phyloP scores from a whole-genome alignment of 139 green algal genomes.

The Volvox africanus region DNA sequence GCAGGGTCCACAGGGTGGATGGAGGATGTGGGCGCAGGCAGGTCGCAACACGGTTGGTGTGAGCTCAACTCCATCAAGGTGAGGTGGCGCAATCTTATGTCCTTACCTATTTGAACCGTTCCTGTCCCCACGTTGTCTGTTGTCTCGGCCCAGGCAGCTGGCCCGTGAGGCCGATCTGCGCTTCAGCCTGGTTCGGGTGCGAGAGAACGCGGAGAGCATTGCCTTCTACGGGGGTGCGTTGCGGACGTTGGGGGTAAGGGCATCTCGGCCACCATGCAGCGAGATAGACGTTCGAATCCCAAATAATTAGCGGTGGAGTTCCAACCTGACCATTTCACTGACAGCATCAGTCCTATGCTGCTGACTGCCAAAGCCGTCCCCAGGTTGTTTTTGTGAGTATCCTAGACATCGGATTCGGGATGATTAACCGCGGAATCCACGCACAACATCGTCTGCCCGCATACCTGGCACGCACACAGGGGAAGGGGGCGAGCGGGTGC shows the following conservation, averaged over 20 bases:
- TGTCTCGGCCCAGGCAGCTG: conserved; percentile 54
- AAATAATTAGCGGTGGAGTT: too few species aligned
- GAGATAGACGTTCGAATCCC: too few species aligned
- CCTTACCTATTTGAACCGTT: not conserved
- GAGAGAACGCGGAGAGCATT: conserved; percentile 91
- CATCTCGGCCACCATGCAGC: too few species aligned
- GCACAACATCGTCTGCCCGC: too few species aligned
- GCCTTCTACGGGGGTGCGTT: conserved; percentile 91
- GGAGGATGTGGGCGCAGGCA: not conserved
- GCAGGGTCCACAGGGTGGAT: not conserved
- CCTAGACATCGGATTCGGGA: too few species aligned
- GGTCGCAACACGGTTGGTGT: not conserved
- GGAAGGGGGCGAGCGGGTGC: conserved; percentile 39
- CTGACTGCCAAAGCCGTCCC: too few species aligned
- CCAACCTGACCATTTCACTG: too few species aligned
- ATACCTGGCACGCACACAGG: conserved; percentile 7
- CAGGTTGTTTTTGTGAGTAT: too few species aligned
- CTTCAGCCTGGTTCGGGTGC: conserved; percentile 87
- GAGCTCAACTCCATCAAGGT: not conserved
- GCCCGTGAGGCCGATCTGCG: conserved; percentile 88
- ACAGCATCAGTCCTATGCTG: too few species aligned
- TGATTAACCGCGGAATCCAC: too few species aligned
- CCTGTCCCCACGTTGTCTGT: not conserved
- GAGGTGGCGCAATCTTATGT: not conserved
- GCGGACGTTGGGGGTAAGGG: too few species aligned